A percentile compares a stretch with the other conserved stretches of the same genome.
phyloP scores from a whole-genome alignment of 805 yeast genomes.

The Nakazawaea pomicola region DNA sequence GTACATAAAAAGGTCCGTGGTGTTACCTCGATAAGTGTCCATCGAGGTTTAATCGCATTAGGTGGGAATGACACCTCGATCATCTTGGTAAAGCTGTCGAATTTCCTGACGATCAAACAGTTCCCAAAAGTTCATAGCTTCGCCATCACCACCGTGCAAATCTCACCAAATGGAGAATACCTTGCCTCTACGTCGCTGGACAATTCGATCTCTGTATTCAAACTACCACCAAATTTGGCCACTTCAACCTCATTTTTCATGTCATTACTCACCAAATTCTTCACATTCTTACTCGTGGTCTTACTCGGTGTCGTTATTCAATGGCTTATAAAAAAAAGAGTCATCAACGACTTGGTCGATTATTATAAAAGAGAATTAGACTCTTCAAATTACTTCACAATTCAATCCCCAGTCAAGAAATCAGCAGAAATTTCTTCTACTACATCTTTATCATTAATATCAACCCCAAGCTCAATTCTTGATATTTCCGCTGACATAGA shows the following conservation, averaged over 20 bases:
- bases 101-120: slow-evolving; percentile 45
- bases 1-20: slow-evolving; percentile 48
- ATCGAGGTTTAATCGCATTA: slow-evolving; percentile 41
- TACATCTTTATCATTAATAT: too few relatives aligned
- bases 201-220: slow-evolving; percentile 59
- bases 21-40: slow-evolving; percentile 47
- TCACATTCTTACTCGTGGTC: slow-evolving; percentile 21
- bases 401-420: slow-evolving; percentile 24
- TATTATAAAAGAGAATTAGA: slow-evolving; percentile 24
- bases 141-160: slow-evolving; percentile 69
- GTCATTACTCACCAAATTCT: slow-evolving; percentile 21
- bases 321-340: slow-evolving; percentile 24
- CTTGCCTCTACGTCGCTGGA: slow-evolving; percentile 78
- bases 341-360: slow-evolving; percentile 19
- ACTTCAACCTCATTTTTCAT: slow-evolving; percentile 31
- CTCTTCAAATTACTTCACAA: slow-evolving; percentile 28
- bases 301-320: slow-evolving; percentile 22
- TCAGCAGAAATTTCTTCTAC: too few relatives aligned
- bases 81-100: slow-evolving; percentile 45
- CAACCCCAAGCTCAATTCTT: too few relatives aligned
- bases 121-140: slow-evolving; percentile 65
- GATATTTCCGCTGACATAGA: too few relatives aligned
- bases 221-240: slow-evolving; percentile 48
- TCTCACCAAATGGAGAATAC: slow-evolving; percentile 62
- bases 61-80: slow-evolving; percentile 69